Percentiles rank a stretch among this genome's conserved stretches.
These are phyloP conservation scores for Aspergillus novofumigatus DNA, from an alignment of 2,329 filamentous ascomycete genomes.

Conservation along the genomic window DNA sequence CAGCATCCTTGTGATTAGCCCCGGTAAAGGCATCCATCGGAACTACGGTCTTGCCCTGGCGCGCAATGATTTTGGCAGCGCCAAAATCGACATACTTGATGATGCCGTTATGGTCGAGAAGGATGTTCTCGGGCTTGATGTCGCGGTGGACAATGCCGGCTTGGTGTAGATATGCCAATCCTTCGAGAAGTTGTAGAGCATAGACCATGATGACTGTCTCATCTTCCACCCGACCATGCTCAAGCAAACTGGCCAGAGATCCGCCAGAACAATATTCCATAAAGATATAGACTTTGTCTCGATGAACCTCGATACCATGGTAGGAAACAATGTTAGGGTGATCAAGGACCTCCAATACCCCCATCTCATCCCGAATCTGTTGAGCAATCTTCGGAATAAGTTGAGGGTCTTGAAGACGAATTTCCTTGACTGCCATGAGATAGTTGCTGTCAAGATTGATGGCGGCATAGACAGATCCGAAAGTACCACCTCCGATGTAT, in stretches of 20 bases:
- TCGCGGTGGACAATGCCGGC: conserved; percentile 90
- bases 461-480: conserved; percentile 94
- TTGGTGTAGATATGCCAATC: conserved; percentile 88
- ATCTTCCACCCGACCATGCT: conserved; percentile 95
- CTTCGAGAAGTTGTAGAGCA: conserved; percentile 87
- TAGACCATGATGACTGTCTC: conserved; percentile 98
- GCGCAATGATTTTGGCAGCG: conserved; percentile 92
- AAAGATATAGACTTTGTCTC: conserved; percentile 99
- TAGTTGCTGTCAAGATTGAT: conserved; percentile 96
- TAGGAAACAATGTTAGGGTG: conserved; percentile 98
- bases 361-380: conserved; percentile 96
- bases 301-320: conserved; percentile 95
- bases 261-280: conserved; percentile 99
- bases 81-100: conserved; percentile 99
- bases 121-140: conserved; percentile 96
- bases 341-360: conserved; percentile 88
- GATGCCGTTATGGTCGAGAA: conserved; percentile 94
- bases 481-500: conserved; percentile 93
- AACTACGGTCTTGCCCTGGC: conserved; percentile 82
- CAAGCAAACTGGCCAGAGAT: conserved; percentile 80
- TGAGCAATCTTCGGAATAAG: conserved; percentile 89
- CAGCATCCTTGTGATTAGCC: conserved; percentile 37
- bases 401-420: conserved; percentile 92
- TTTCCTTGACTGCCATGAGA: conserved; percentile 98
- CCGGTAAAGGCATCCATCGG: conserved; percentile 54